These are phyloP conservation scores for Penicillium sclerotiorum DNA, from an alignment of 2,329 filamentous ascomycete species.

Conservation along the genomic window DNA sequence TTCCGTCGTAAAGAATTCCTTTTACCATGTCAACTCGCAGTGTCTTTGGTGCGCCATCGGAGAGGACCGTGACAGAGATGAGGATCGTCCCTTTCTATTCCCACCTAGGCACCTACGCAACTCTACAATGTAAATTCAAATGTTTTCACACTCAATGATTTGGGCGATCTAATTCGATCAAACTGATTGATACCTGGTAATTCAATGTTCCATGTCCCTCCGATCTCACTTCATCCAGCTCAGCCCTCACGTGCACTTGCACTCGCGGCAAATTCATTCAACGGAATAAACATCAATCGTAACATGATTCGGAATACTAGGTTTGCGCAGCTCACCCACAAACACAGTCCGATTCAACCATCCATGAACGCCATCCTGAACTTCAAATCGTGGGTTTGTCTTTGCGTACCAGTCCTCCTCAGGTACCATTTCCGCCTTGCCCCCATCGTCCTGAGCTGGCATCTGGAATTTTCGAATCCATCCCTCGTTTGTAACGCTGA, in stretches of 20 bases:
- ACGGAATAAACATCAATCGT: conserved; percentile 8
- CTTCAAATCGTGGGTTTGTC: conserved; percentile 8
- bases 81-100: too few species aligned
- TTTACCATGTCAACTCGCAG: too few species aligned
- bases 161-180: too few species aligned
- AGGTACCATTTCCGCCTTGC: neutral
- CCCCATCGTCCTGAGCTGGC: neutral
- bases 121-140: too few species aligned
- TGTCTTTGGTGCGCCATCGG: too few species aligned
- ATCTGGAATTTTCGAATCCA: conserved; percentile 4
- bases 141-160: too few species aligned
- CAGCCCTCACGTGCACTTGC: neutral
- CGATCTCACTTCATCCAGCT: neutral
- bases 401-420: conserved; percentile 8
- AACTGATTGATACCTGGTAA: too few species aligned
- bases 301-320: conserved; percentile 3
- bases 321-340: conserved; percentile 7
- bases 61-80: too few species aligned
- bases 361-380: neutral
- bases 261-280: too few species aligned
- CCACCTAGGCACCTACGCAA: too few species aligned
- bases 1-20: too few species aligned
- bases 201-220: neutral
- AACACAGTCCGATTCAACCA: conserved; percentile 10
- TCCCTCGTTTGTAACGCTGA: conserved; percentile 9